Evolutionary conservation across 2,329 filamentous ascomycete genomes (phyloP).

Genomic region (Fusarium piperis): DNA sequence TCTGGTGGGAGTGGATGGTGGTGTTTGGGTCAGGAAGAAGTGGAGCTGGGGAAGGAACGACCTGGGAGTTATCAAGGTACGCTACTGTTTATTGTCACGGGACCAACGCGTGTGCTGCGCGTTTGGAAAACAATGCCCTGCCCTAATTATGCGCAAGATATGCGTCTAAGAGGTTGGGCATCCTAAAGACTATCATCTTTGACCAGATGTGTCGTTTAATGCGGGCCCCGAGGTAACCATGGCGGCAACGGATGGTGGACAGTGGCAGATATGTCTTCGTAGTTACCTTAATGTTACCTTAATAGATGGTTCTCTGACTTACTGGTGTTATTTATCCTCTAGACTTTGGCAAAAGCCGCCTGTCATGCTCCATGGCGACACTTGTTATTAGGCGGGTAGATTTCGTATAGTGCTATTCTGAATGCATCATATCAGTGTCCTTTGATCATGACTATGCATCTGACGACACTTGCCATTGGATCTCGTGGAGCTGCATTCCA

Average conservation of each 20-base stretch:
- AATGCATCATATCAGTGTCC: background rate
- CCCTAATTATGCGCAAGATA: background rate
- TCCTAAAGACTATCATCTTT: background rate
- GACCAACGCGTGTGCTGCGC: background rate
- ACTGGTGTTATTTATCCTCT: background rate
- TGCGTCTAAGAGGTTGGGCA: slow-evolving; percentile 1
- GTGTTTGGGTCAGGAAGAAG: background rate
- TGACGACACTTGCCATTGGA: background rate
- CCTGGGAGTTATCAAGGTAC: background rate
- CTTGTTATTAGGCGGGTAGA: background rate
- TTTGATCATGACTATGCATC: background rate
- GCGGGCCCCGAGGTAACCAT: slow-evolving; percentile 3
- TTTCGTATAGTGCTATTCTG: background rate
- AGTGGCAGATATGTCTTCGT: background rate
- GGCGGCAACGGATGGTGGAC: background rate
- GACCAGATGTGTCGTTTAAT: slow-evolving; percentile 5
- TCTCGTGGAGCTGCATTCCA: background rate
- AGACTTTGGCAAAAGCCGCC: background rate
- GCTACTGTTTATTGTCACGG: background rate
- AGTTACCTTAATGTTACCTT: background rate
- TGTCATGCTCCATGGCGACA: background rate
- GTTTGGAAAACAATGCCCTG: background rate
- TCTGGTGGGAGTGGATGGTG: background rate
- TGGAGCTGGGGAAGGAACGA: background rate
- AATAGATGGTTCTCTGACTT: background rate